phyloP scores from a whole-genome alignment of 1,284 basidiomycete species.

The Agaricales sp. region DNA sequence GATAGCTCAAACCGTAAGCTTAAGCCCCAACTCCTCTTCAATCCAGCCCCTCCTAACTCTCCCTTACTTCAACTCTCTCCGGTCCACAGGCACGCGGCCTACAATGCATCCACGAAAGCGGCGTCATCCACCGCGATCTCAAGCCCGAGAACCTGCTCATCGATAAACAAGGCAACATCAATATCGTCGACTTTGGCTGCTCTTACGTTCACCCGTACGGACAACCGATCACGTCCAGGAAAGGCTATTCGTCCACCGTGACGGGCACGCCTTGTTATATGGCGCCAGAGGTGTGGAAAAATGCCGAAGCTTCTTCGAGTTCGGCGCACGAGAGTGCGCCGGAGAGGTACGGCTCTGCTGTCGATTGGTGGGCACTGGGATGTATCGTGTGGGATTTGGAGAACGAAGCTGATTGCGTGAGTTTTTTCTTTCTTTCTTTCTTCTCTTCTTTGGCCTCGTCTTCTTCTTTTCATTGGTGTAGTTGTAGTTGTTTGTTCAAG shows the following conservation, averaged over 20 bases:
- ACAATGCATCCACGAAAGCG: not conserved
- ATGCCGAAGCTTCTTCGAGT: too few relatives aligned
- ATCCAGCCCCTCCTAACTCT: not conserved
- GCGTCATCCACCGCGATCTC: constrained; percentile 94
- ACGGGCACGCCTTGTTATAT: constrained; percentile 53
- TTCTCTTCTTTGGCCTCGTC: too few relatives aligned
- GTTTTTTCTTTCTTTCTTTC: constrained; percentile 3
- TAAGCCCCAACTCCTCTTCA: not conserved
- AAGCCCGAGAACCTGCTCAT: constrained; percentile 99
- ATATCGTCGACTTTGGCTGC: constrained; percentile 91
- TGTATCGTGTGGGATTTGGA: constrained; percentile 69
- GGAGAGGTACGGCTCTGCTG: constrained; percentile 54
- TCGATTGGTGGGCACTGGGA: constrained; percentile 82
- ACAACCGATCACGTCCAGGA: not conserved
- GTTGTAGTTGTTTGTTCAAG: too few relatives aligned
- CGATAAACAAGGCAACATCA: constrained; percentile 89
- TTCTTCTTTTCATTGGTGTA: too few relatives aligned
- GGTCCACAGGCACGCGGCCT: not conserved
- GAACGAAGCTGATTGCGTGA: constrained; percentile 29
- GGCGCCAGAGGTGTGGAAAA: constrained; percentile 57
- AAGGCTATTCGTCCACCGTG: not conserved
- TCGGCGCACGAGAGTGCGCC: constrained; percentile 21
- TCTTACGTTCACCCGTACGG: not conserved
- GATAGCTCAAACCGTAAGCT: not conserved
- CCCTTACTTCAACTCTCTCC: not conserved